Conservation (phyloP, 78 protist genomes). For the Dictyostelium citrinum region DNA sequence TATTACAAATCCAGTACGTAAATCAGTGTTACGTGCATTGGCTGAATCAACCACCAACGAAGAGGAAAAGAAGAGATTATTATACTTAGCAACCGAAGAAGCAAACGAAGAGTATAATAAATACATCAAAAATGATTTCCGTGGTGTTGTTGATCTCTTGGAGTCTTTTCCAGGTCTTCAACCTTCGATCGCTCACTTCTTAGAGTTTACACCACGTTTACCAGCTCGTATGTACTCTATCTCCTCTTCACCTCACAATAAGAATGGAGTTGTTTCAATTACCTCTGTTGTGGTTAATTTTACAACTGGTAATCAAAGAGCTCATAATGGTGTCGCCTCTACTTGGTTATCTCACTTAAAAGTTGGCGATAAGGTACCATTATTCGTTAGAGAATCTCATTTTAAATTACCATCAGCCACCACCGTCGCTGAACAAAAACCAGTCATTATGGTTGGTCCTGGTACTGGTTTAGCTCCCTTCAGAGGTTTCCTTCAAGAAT, state of each 20-base stretch:
- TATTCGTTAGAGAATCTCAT: conserved; percentile 82
- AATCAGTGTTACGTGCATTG: conserved; percentile 40
- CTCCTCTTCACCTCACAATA: conserved; percentile 82
- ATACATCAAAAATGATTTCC: conserved; percentile 30
- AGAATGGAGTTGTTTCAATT: conserved; percentile 69
- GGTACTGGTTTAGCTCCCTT: conserved; percentile 99
- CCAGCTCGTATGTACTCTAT: conserved; percentile 94
- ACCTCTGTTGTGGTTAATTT: conserved; percentile 86
- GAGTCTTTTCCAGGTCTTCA: conserved; percentile 38
- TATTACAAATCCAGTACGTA: conserved; percentile 73
- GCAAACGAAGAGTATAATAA: conserved; percentile 53
- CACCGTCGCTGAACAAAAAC: conserved; percentile 18
- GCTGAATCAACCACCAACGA: conserved; percentile 42
- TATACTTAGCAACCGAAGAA: conserved; percentile 48
- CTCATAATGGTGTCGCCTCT: conserved; percentile 87
- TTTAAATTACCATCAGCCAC: conserved; percentile 83
- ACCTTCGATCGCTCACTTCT: conserved; percentile 82
- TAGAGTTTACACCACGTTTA: conserved; percentile 90
- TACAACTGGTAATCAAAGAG: conserved; percentile 58
- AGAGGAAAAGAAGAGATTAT: conserved; percentile 30
- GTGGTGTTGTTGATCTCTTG: conserved; percentile 70
- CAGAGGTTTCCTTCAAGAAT: conserved; percentile 90
- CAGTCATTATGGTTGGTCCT: conserved; percentile 94
- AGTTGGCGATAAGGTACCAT: conserved; percentile 64
- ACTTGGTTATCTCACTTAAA: conserved; percentile 66